Evolutionary conservation across 768 basidiomycete genomes (phyloP).

Genomic region (Kockovaella imperatae): DNA sequence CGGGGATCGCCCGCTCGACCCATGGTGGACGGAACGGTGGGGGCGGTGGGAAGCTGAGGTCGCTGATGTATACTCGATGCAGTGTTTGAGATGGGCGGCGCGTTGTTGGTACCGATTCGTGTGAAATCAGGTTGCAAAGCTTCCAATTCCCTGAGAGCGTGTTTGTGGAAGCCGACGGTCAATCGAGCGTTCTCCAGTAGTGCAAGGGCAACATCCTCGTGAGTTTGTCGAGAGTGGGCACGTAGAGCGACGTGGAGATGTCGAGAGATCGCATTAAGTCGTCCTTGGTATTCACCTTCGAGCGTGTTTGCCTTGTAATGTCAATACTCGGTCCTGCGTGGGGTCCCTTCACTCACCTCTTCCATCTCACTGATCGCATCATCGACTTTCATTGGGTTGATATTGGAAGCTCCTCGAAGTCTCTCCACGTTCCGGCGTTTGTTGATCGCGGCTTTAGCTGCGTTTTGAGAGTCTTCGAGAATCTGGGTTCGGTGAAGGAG

Average conservation of each 20-base stretch:
- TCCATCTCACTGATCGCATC: constrained; percentile 43
- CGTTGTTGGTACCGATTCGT: constrained; percentile 26
- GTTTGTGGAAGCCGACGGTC: constrained; percentile 83
- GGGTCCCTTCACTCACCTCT: constrained; percentile 24
- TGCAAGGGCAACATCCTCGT: constrained; percentile 82
- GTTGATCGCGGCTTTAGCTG: constrained; percentile 85
- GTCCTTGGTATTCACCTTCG: constrained; percentile 71
- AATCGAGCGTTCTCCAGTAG: constrained; percentile 89
- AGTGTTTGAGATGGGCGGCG: background rate
- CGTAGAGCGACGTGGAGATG: constrained; percentile 82
- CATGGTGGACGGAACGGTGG: background rate
- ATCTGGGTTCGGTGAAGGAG: constrained; percentile 80
- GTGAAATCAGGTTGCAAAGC: constrained; percentile 66
- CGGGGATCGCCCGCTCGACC: background rate
- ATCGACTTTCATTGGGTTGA: constrained; percentile 56
- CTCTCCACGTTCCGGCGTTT: constrained; percentile 77
- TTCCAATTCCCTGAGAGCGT: constrained; percentile 79
- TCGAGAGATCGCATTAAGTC: constrained; percentile 88
- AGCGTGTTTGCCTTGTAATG: constrained; percentile 73
- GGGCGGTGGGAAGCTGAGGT: background rate
- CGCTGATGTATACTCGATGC: too few relatives aligned
- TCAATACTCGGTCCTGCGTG: background rate
- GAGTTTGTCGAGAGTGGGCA: constrained; percentile 74
- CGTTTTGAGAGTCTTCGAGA: constrained; percentile 86
- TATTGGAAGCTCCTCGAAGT: constrained; percentile 49